Base-by-base conservation (phyloP, 345 rosid species). In the Excoecaria agallocha region DNA sequence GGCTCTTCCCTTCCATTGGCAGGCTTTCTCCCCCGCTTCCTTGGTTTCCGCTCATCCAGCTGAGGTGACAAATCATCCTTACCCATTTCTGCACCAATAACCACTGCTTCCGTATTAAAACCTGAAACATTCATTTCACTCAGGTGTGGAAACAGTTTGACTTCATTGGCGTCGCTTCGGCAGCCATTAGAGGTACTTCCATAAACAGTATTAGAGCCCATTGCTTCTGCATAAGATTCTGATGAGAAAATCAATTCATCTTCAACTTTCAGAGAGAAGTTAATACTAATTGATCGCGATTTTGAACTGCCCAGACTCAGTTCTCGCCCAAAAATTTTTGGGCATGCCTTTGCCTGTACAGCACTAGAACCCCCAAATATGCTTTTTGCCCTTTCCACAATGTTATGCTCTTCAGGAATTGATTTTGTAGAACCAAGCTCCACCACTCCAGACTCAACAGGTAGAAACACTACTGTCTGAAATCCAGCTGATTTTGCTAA, bases 1-100 rank as follows among this genome's bases (percentile, higher is more conserved):
- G 99, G 96, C 81, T 95, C 99, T 80, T 93, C 98, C 76, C 99
- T 87, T 45, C 99, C 99, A 68, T 93, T 95, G 12, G 97, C 99
- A 1, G 99, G 99, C 74, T 94, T 94, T 76, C 99, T 88, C 5
- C 96, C 99, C 78, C 99, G 87, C 82, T 95, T 92, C 86, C 97
- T 89, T 3, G 99, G 99, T 75, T 91, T 95, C 43, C 87, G 86
- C 72, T 95, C 98, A 51, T 92, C 97, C 3, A 77, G 83, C 38
- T 78, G 82, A 70, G 86, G 79, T 13, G 86, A 74, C 3, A 82
- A 74, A 77, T 95, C 96, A 37, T 94, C 93, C 83, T 85, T 90
- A 20, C 84, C 78, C 75, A 82, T 91, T 68, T 87, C 92, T 72
- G 72, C 70, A 70, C 86, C 84, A 61, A 87, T 55, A 70, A 75